These are phyloP conservation scores for Boletellus ananiceps DNA, from an alignment of 768 basidiomycete genomes.

Conservation along the genomic window DNA sequence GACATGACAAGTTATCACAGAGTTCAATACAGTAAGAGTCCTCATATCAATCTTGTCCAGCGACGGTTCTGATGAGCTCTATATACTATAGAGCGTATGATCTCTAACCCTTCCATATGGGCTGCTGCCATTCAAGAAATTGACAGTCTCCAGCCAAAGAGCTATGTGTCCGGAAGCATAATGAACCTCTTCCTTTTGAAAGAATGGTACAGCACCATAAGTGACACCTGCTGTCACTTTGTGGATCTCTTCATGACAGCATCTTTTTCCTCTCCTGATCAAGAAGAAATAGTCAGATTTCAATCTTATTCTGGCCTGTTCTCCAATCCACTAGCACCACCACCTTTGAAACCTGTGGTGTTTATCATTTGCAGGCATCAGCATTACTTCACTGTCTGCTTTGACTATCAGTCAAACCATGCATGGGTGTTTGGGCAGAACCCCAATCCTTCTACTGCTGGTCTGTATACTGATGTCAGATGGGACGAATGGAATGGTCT, in stretches of 20 bases:
- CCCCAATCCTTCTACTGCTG: not conserved
- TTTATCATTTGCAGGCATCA: conserved; percentile 2
- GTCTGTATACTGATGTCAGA: not conserved
- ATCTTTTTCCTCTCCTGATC: not conserved
- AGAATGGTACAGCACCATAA: not conserved
- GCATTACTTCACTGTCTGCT: conserved; percentile 8
- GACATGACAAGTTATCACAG: not conserved
- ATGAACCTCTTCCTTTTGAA: conserved; percentile 6
- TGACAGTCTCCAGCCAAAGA: conserved; percentile 1
- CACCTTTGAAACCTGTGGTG: not conserved
- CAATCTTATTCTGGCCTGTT: not conserved
- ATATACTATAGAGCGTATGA: not conserved
- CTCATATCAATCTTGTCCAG: not conserved
- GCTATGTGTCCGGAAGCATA: conserved; percentile 1
- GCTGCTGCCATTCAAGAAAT: conserved; percentile 1
- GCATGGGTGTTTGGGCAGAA: conserved; percentile 2
- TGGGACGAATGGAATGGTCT: conserved; percentile 1
- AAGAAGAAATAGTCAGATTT: not conserved
- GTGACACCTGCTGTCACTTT: not conserved
- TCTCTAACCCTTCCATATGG: conserved; percentile 8
- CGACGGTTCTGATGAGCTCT: not conserved
- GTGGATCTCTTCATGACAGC: conserved; percentile 2
- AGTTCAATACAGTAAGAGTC: not conserved
- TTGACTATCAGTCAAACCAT: conserved; percentile 3
- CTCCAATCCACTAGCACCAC: not conserved